Evolutionary conservation across 179 eudicot genomes (phyloP), one percentile per base, ranked within the genome.

Genomic region (Amaranthus tricolor): DNA sequence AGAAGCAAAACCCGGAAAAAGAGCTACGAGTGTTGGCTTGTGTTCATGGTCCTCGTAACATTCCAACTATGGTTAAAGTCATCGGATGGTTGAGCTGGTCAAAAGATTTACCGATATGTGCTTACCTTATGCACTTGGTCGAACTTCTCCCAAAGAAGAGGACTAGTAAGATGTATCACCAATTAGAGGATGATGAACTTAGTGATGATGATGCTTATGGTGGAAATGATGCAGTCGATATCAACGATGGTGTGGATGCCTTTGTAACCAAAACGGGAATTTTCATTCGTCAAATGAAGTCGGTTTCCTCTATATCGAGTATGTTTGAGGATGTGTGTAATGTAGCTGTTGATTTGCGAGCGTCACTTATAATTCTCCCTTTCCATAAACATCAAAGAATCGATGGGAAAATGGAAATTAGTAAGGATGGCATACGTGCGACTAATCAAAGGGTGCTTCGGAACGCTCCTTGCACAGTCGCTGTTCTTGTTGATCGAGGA

Each of bases 311-410:
- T 0, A 81, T 78, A 59, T n/a, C 80, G 10, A 84, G 58, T 17
- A 87, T 95, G 86, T 81, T 71, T 54, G 82, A 78, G 24, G 99
- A 95, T 56, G 89, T 95, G n/a, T 91, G 96, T 61, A 86, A 88
- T 5, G 84, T 77, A 6, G 93, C 97, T 1, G 88, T 84, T 62
- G 95, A 93, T n/a, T 69, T 86, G n/a, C 82, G 99, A 16, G 90
- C 98, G 5, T 89, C 96, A 4, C 73, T 95, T 10, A 24, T 95
- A 10, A 81, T 95, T 57, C 83, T 95, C n/a, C 98, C 94, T 44
- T 95, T 93, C 73, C 99, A 95, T 83, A 95, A 93, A 77, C 98
- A 89, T 75, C 96, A 86, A 70, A 59, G 97, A 40, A 93, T 95
- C 19, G 97, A 93, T 70, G 97, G 98, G 9, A 93, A 89, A 67